Conservation (phyloP, 768 basidiomycete genomes). For the Clitopilus hobsonii region DNA sequence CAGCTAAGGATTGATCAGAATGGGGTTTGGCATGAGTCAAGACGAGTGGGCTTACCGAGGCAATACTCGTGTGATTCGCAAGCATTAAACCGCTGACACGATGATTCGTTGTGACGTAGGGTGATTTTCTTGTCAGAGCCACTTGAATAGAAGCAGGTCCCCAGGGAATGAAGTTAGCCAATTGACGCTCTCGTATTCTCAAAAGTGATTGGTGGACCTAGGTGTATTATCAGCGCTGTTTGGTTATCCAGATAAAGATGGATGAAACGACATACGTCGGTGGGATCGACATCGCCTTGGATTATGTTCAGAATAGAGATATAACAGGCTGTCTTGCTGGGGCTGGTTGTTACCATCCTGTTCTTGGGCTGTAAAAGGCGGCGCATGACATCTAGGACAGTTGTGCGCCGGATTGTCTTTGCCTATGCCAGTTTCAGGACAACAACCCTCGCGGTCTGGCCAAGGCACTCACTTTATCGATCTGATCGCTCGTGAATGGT, state of each 20-base stretch:
- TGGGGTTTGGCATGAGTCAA: background rate
- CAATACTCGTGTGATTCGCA: constrained; percentile 98
- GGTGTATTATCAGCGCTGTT: constrained; percentile 3
- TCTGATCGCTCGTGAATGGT: constrained; percentile 94
- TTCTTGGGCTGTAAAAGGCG: constrained; percentile 97
- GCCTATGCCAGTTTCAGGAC: constrained; percentile 44
- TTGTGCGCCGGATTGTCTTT: constrained; percentile 92
- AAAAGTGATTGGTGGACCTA: constrained; percentile 97
- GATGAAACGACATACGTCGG: constrained; percentile 60
- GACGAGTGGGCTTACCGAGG: constrained; percentile 61
- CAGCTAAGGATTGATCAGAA: constrained; percentile 42
- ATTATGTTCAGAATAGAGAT: constrained; percentile 98
- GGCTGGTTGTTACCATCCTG: constrained; percentile 93
- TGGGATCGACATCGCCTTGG: constrained; percentile 97
- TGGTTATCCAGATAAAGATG: constrained; percentile 1
- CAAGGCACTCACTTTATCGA: constrained; percentile 73
- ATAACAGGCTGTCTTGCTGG: constrained; percentile 90
- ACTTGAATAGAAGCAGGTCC: constrained; percentile 98
- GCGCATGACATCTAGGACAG: constrained; percentile 98
- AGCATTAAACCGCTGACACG: constrained; percentile 98
- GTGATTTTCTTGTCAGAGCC: constrained; percentile 86
- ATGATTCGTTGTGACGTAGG: constrained; percentile 84
- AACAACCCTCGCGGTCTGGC: background rate
- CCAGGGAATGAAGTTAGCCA: constrained; percentile 99
- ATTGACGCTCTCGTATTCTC: constrained; percentile 91